These are phyloP conservation scores for Leccinum imitatum DNA, from an alignment of 768 basidiomycete genomes.

Conservation along the genomic window DNA sequence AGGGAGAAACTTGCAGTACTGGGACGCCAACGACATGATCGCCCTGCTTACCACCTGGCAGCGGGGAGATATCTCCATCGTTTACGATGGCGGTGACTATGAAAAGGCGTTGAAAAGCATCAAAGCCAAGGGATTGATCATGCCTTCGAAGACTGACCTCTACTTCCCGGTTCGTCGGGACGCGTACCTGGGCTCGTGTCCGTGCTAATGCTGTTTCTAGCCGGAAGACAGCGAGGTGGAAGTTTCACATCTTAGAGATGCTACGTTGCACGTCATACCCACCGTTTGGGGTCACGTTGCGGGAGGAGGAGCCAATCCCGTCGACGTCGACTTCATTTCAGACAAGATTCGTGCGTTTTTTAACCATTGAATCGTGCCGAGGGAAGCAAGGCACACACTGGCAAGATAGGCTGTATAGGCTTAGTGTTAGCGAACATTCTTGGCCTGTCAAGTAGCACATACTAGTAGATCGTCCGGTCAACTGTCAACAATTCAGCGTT, in stretches of 20 bases:
- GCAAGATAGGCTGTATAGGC: background rate
- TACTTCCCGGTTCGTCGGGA: constrained; percentile 49
- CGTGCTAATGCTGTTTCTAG: constrained; percentile 26
- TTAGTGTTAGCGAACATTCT: constrained; percentile 4
- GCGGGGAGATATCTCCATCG: constrained; percentile 48
- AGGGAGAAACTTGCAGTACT: constrained; percentile 38
- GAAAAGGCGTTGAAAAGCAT: constrained; percentile 41
- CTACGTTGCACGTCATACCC: constrained; percentile 51
- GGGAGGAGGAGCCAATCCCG: constrained; percentile 43
- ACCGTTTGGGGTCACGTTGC: constrained; percentile 60
- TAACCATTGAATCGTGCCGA: constrained; percentile 23
- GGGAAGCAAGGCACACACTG: background rate
- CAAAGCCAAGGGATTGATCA: constrained; percentile 53
- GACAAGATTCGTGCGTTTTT: constrained; percentile 44
- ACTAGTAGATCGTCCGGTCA: background rate
- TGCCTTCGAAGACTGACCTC: constrained; percentile 60
- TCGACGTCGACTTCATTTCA: constrained; percentile 43
- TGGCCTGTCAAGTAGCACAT: background rate
- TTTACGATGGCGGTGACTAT: constrained; percentile 46
- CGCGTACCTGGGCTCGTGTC: background rate
- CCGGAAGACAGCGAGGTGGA: constrained; percentile 58
- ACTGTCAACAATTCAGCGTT: background rate
- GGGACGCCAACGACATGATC: constrained; percentile 60
- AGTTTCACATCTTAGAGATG: constrained; percentile 41
- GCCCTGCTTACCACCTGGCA: constrained; percentile 52